Base-by-base conservation (phyloP, 2,329 filamentous ascomycete genomes). In the Alternaria sp. region DNA sequence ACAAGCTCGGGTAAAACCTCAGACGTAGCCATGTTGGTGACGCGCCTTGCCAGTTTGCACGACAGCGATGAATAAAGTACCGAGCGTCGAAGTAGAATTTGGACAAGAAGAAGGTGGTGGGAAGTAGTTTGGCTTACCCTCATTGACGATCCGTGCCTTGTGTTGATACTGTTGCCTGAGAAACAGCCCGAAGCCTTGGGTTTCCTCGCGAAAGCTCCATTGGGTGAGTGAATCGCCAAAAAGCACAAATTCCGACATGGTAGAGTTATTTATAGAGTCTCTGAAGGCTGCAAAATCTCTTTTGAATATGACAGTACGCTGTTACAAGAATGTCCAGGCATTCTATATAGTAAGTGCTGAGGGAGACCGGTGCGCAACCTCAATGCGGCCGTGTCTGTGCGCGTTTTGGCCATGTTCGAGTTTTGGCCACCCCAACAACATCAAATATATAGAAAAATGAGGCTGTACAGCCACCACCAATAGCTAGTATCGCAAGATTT, bases 181-280 rank as follows among this genome's bases (percentile, higher is more conserved):
- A 10, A 65, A 59, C 62, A 66, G 70, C 7, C 75, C 75, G 42
- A 73, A 76, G 5, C 74, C 74, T 24, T 65, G 48, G 2, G 61
- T 71, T 3, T 60, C 9, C 42, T 69, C 65, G 17, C 68, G 56
- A 54, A 77, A 78, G 23, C 62, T 61, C 71, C 71, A 77, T 60
- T 73, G 58, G 0, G 72, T 77, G 5, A 78, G 66, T 1, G 74
- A 77, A 40, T 71, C 73, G 3, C 75, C 75, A 41, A 78, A 76
- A 3, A 78, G 67, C 3, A 77, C 58, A 39, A 78, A 69, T 24
- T 72, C 60, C 2, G 70, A 67, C 23, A 67, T 42, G 10, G 11
- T 39, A 8, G 52, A 17, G 13, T 7, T 11, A 29, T 34, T 5
- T 4, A 24, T 23, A 21, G 24, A 2, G 17, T 13, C 7, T 33